These are phyloP conservation scores for Leccinellum rugosiceps DNA, from an alignment of 768 basidiomycete genomes.

Conservation along the genomic window DNA sequence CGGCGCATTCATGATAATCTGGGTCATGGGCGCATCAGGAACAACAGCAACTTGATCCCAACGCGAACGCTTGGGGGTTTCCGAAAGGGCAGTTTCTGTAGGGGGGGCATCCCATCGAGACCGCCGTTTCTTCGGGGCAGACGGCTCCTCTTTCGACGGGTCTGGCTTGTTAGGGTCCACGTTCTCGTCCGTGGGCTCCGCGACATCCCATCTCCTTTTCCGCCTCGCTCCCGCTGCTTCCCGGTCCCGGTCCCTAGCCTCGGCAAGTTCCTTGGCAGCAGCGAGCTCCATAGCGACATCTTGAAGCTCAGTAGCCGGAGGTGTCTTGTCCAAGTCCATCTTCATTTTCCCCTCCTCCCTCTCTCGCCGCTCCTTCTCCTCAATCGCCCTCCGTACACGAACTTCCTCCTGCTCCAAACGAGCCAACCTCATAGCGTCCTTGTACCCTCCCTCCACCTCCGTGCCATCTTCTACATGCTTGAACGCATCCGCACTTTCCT, in stretches of 20 bases:
- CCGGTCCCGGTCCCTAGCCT: conserved; percentile 35
- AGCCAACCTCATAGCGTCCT: conserved; percentile 91
- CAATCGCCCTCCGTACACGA: conserved; percentile 77
- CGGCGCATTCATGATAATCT: conserved; percentile 86
- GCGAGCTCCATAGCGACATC: conserved; percentile 70
- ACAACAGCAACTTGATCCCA: conserved; percentile 94
- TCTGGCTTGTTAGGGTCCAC: conserved; percentile 57
- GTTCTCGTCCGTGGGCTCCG: conserved; percentile 61
- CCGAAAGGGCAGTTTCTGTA: conserved; percentile 52
- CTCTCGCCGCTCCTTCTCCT: conserved; percentile 82
- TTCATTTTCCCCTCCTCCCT: conserved; percentile 69
- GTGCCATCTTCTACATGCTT: conserved; percentile 61
- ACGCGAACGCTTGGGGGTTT: conserved; percentile 85
- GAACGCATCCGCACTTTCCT: conserved; percentile 80
- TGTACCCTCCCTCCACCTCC: conserved; percentile 84
- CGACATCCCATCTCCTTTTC: conserved; percentile 80
- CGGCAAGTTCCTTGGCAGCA: conserved; percentile 39
- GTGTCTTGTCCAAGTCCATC: conserved; percentile 90
- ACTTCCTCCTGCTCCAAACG: conserved; percentile 92
- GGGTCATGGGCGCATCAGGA: conserved; percentile 65
- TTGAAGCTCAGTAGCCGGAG: conserved; percentile 76
- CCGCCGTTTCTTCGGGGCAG: conserved; percentile 85
- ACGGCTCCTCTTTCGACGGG: conserved; percentile 72
- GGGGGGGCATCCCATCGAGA: conserved; percentile 97
- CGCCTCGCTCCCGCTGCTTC: conserved; percentile 56